Conservation (phyloP, 495 filamentous ascomycete species). For the Parmelia sp. region DNA sequence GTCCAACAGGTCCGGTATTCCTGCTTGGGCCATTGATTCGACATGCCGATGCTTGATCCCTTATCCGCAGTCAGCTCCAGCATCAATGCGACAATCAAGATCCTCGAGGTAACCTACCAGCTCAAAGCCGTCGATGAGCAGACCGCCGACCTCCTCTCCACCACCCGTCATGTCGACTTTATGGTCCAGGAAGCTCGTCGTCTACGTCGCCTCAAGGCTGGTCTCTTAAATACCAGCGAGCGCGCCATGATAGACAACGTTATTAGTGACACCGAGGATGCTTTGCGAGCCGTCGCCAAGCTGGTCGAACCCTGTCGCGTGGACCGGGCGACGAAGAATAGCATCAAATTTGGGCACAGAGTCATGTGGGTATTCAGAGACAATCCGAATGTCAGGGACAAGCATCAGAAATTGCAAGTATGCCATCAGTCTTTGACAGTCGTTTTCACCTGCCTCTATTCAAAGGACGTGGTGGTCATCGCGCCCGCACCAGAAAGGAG, state of each 20-base stretch:
- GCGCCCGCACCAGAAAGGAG: neutral
- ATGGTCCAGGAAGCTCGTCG: conserved; percentile 28
- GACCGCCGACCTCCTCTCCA: conserved; percentile 28
- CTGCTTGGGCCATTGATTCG: neutral
- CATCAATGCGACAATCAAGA: conserved; percentile 17
- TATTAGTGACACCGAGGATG: conserved; percentile 26
- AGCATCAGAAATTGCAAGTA: conserved; percentile 23
- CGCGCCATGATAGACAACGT: conserved; percentile 26
- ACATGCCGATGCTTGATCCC: neutral
- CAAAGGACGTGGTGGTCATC: conserved; percentile 12
- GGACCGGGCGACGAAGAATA: neutral
- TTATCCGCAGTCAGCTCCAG: conserved; percentile 3
- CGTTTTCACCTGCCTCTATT: conserved; percentile 27
- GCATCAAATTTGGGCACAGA: conserved; percentile 22
- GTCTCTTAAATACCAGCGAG: conserved; percentile 23
- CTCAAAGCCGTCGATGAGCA: conserved; percentile 29
- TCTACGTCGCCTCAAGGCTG: conserved; percentile 23
- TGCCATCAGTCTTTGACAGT: conserved; percentile 28
- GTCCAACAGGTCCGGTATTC: neutral
- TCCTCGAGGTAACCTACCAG: conserved; percentile 22
- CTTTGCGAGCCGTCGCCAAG: conserved; percentile 22
- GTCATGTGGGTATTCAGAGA: conserved; percentile 30
- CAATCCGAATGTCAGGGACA: conserved; percentile 25
- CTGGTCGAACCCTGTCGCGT: conserved; percentile 26
- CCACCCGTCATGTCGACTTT: conserved; percentile 23